phyloP scores from a whole-genome alignment of 371 early-diverging fungal species.

The Dichotomocladium elegans region DNA sequence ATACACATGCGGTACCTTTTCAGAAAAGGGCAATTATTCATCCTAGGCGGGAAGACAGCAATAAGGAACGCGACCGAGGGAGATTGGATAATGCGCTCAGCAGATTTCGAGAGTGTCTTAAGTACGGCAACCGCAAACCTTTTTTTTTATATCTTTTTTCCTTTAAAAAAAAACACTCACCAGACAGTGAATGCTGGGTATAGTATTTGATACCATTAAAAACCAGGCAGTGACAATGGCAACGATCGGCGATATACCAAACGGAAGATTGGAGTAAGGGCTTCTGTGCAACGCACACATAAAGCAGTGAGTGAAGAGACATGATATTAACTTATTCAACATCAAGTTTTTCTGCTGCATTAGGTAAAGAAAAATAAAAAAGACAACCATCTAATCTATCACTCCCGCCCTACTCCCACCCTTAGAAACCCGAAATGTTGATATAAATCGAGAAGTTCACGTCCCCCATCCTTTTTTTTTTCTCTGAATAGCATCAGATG shows the following conservation, averaged over 20 bases:
- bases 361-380: constrained; percentile 11
- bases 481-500: constrained; percentile 25
- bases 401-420: no score
- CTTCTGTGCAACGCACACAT: no score
- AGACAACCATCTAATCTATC: not conserved
- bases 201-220: constrained; percentile 30
- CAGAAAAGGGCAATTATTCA: constrained; percentile 24
- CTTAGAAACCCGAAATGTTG: not conserved
- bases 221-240: constrained; percentile 33
- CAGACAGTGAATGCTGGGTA: no score
- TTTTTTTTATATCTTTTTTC: not conserved
- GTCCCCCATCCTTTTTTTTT: no score
- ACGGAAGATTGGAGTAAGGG: constrained; percentile 8
- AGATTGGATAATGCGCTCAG: constrained; percentile 8
- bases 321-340: not conserved
- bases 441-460: no score
- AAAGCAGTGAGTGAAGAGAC: constrained; percentile 9
- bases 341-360: constrained; percentile 27
- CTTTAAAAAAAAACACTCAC: not conserved
- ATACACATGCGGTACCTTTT: no score
- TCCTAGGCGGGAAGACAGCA: constrained; percentile 33
- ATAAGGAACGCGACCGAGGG: constrained; percentile 10
- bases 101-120: constrained; percentile 36
- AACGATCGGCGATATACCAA: constrained; percentile 37
- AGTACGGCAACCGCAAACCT: constrained; percentile 14